phyloP scores from a whole-genome alignment of 352 stramenopile genomes.

The Phytophthora kernoviae region DNA sequence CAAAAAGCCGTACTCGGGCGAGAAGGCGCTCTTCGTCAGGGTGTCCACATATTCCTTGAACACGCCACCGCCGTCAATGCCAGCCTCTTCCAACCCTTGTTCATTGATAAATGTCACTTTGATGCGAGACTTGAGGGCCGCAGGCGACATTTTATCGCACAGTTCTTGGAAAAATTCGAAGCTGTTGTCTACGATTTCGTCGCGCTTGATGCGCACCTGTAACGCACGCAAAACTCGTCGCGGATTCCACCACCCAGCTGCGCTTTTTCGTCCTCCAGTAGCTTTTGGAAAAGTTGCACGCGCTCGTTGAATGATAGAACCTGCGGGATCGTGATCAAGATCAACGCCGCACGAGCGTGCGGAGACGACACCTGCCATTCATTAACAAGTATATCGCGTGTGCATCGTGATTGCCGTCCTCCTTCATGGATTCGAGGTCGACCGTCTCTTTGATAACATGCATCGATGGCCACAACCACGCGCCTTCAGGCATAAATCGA shows the following conservation, averaged over 20 bases:
- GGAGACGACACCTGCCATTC: slow-evolving; percentile 33
- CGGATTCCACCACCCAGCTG: slow-evolving; percentile 44
- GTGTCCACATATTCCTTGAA: slow-evolving; percentile 98
- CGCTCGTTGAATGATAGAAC: slow-evolving; percentile 82
- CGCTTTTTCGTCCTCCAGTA: slow-evolving; percentile 67
- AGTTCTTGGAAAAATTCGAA: slow-evolving; percentile 82
- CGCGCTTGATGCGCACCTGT: slow-evolving; percentile 68
- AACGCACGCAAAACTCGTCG: slow-evolving; percentile 62
- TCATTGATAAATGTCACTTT: slow-evolving; percentile 95
- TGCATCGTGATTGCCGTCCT: slow-evolving; percentile 44
- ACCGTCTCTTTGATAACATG: slow-evolving; percentile 67
- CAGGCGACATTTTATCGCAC: slow-evolving; percentile 56
- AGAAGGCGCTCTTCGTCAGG: slow-evolving; percentile 92
- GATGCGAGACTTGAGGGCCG: slow-evolving; percentile 86
- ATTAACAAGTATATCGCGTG: slow-evolving; percentile 58
- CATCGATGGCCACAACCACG: slow-evolving; percentile 81
- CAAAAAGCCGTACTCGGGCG: slow-evolving; percentile 75
- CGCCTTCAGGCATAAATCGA: slow-evolving; percentile 43
- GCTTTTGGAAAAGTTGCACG: slow-evolving; percentile 75
- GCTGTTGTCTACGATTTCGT: slow-evolving; percentile 91
- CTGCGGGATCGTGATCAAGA: slow-evolving; percentile 79
- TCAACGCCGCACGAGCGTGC: slow-evolving; percentile 49
- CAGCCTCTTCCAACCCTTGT: slow-evolving; percentile 93
- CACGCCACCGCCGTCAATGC: slow-evolving; percentile 97
- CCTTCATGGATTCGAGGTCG: slow-evolving; percentile 67